Evolutionary conservation across 768 basidiomycete species (phyloP).

Genomic region (Crassisporium funariophilum): DNA sequence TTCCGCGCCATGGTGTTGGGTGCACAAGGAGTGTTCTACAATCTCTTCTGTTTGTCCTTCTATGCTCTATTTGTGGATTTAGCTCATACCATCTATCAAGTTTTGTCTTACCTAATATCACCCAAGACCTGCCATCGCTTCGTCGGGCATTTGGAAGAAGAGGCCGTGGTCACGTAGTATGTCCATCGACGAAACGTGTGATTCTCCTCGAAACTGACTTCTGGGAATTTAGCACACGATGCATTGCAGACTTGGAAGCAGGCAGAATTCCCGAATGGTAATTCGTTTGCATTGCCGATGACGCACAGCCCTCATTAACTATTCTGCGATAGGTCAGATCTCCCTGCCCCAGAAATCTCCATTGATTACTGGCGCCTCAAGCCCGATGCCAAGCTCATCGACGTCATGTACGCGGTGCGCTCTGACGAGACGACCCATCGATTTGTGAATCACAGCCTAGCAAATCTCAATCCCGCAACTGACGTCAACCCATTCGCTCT

Average conservation of each 20-base stretch:
- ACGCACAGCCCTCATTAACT: neutral
- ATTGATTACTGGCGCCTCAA: constrained; percentile 93
- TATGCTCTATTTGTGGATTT: constrained; percentile 4
- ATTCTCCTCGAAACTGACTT: constrained; percentile 2
- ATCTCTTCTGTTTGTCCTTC: constrained; percentile 71
- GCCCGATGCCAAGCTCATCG: constrained; percentile 74
- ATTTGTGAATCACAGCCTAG: constrained; percentile 95
- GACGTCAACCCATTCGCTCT: constrained; percentile 93
- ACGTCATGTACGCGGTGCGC: constrained; percentile 89
- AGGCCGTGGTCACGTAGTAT: constrained; percentile 91
- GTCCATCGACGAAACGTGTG: constrained; percentile 26
- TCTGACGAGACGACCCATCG: constrained; percentile 93
- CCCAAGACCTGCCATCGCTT: constrained; percentile 85
- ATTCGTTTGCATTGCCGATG: constrained; percentile 15
- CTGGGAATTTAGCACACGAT: constrained; percentile 58
- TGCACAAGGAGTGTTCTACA: constrained; percentile 92
- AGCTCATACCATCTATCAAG: constrained; percentile 36
- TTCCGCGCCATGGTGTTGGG: constrained; percentile 85
- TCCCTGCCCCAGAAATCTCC: constrained; percentile 83
- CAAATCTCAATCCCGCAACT: constrained; percentile 72
- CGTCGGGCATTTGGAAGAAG: constrained; percentile 92
- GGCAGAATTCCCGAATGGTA: constrained; percentile 84
- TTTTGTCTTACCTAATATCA: constrained; percentile 77
- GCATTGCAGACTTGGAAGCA: constrained; percentile 80
- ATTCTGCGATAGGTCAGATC: constrained; percentile 50